Base-by-base conservation (phyloP, 805 yeast genomes). In the Jamesozyma hellenica region DNA sequence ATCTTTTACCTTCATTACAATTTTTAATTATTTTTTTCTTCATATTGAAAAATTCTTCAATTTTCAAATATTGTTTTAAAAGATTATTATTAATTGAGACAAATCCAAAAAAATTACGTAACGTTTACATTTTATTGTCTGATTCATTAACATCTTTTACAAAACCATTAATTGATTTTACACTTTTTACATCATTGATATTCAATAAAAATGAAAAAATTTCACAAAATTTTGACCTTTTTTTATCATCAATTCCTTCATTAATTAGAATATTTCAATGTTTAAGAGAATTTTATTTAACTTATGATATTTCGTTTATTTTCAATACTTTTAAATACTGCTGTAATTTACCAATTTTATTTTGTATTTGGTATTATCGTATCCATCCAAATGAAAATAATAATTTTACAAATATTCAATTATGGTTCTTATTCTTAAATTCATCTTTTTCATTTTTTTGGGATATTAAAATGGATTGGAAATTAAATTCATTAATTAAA, bases 391-490 rank as follows among this genome's bases (percentile, higher is more conserved):
- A 38, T 14, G 19, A 39, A 2, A 19, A 39, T 3, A 10, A 29
- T 8, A 34, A 37, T 10, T 45, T 61, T 17, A 25, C 17, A 13
- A 31, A 13, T 2, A 15, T 40, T 2, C 62, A 65, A 57, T 50
- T 57, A 13, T 42, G 64, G 49, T 64, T 64, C 50, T 76, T 71
- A 43, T 52, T 79, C 1, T 51, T 82, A 31, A 86, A 83, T 55
- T 82, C 97, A 0, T 51, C 75, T 0, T 92, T 82, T 58, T 73
- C 94, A 13, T 82, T 85, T 44, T 64, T 75, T 40, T 92, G 99
- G 99, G 99, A 92, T 59, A 60, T 90, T 11, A 71, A 72, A 37
- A 75, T 76, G 71, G 99, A 92, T 64, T 92, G 98, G 98, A 76
- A 77, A 33, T 67, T 86, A 36, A 71, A 72, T 10, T 51, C 82